Base-by-base conservation (phyloP, 2,329 filamentous ascomycete species). In the Penicillium sp. region DNA sequence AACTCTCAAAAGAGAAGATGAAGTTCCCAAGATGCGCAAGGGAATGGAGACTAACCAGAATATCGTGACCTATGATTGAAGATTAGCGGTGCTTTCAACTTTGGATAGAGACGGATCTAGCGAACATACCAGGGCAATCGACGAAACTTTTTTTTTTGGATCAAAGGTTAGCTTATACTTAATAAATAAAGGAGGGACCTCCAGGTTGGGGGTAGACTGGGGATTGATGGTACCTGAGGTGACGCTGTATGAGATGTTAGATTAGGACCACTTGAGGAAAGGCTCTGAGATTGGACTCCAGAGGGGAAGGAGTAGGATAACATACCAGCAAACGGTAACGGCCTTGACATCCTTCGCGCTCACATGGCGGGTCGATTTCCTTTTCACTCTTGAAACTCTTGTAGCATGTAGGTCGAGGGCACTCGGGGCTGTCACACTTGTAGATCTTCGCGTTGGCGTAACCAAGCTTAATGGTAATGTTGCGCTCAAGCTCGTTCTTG, bases 401-500 rank as follows among this genome's bases (percentile, higher is more conserved):
- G 82, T 92, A 99, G 84, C 93, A 97, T 67, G 90, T 92, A 63
- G 94, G 94, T 70, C 94, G 85, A 59, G 94, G 94, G 81, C 94
- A 99, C 66, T 90, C 88, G 53, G 81, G 76, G 79, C 91, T 97
- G 78, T 97, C 91, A 78, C 94, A 99, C 84, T 97, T 91, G 87
- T 97, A 99, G 77, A 99, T 92, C 81, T 99, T 97, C 70, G 94
- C 94, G 78, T 99, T 99, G 76, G 94, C 94, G 77, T 99, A 99
- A 75, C 94, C 94, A 70, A 99, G 86, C 87, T 99, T 99, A 83
- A 99, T 99, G 71, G 94, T 99, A 73, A 99, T 99, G 78, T 99
- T 99, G 73, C 94, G 86, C 81, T 97, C 95, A 79, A 97, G 81
- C 81, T 99, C 94, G 82, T 97, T 99, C 89, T 99, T 99, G 84